Evolutionary conservation across 768 basidiomycete species (phyloP).

Genomic region (Amanita fuliginea): DNA sequence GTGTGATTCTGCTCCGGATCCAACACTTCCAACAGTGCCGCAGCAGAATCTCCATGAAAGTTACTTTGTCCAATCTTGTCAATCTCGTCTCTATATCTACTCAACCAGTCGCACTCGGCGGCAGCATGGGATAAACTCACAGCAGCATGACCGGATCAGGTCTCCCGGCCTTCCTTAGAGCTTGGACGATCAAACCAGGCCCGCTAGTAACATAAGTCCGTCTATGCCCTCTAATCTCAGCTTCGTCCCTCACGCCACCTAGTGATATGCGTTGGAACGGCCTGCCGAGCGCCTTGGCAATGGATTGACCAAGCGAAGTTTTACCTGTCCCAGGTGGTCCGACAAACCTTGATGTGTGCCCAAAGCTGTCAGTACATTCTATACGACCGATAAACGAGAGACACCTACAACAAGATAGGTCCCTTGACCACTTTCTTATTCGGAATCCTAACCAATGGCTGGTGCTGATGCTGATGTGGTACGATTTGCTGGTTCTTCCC

Average conservation of each 20-base stretch:
- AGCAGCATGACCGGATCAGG: constrained; percentile 73
- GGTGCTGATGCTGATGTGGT: constrained; percentile 3
- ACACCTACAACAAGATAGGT: constrained; percentile 53
- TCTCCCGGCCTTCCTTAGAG: constrained; percentile 73
- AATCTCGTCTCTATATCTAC: constrained; percentile 62
- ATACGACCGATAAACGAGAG: background rate
- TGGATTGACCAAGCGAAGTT: constrained; percentile 82
- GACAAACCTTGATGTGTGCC: constrained; percentile 43
- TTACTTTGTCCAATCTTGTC: constrained; percentile 85
- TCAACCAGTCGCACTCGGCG: background rate
- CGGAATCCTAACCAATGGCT: constrained; percentile 7
- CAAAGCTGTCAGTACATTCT: background rate
- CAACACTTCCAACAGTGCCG: constrained; percentile 83
- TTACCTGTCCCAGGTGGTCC: constrained; percentile 91
- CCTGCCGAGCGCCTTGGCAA: constrained; percentile 71
- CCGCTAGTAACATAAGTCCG: constrained; percentile 90
- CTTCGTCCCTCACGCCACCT: constrained; percentile 90
- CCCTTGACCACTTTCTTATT: constrained; percentile 45
- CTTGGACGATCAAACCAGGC: constrained; percentile 78
- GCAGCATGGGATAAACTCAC: constrained; percentile 22
- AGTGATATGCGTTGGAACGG: constrained; percentile 91
- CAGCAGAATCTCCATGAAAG: constrained; percentile 87
- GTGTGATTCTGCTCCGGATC: constrained; percentile 90
- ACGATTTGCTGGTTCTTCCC: constrained; percentile 15
- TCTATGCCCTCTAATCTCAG: constrained; percentile 41